Percentiles rank a stretch among this genome's conserved stretches.
These are phyloP conservation scores for Helicostylum pulchrum DNA, from an alignment of 192 early-diverging fungal genomes.

Conservation along the genomic window DNA sequence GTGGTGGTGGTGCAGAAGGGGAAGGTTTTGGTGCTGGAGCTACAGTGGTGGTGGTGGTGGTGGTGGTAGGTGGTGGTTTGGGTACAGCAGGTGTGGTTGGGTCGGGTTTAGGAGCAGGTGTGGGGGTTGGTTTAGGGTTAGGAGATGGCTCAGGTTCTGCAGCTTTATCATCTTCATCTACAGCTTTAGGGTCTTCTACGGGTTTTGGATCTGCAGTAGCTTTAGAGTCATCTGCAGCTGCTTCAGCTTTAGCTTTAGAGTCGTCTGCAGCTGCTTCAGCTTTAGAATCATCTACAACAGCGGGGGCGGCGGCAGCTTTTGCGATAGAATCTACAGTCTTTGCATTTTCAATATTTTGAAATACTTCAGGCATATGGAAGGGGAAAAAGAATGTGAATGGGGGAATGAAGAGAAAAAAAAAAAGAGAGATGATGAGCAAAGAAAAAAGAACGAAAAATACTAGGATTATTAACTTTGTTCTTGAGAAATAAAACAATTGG, in stretches of 20 bases:
- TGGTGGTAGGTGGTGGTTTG: background rate
- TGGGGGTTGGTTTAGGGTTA: background rate
- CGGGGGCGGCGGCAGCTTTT: background rate
- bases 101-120: background rate
- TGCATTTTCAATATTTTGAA: background rate
- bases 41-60: background rate
- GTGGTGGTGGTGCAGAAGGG: background rate
- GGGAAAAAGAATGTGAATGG: background rate
- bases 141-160: background rate
- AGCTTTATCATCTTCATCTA: no score
- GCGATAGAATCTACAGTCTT: background rate
- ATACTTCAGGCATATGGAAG: background rate
- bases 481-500: background rate
- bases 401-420: background rate
- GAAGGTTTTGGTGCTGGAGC: background rate
- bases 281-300: background rate
- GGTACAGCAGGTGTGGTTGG: slow-evolving; percentile 1
- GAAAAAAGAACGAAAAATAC: background rate
- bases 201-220: slow-evolving; percentile 2
- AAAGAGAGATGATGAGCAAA: background rate
- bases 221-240: background rate
- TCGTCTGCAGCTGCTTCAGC: background rate
- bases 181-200: background rate
- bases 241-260: background rate
- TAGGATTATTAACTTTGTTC: background rate